Percentiles rank a stretch among this genome's conserved stretches.
These are phyloP conservation scores for Naganishia cerealis DNA, from an alignment of 1,284 basidiomycete species.

Conservation along the genomic window DNA sequence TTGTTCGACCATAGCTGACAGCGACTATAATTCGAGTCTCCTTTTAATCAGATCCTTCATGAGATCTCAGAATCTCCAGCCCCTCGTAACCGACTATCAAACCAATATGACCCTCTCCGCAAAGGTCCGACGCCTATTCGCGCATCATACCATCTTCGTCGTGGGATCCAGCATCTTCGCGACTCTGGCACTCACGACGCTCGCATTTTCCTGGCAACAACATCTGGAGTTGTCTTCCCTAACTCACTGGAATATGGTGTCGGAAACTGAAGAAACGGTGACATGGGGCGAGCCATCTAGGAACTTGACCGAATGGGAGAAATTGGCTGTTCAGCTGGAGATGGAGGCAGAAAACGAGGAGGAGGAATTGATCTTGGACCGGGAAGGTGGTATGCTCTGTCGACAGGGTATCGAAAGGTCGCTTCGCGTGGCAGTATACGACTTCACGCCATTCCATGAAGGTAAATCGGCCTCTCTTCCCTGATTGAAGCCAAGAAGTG, in stretches of 20 bases:
- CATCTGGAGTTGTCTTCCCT: neutral
- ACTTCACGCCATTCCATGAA: conserved; percentile 24
- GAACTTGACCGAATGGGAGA: neutral
- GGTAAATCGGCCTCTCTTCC: conserved; percentile 1
- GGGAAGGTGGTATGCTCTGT: conserved; percentile 8
- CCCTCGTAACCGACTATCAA: neutral
- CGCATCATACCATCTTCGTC: neutral
- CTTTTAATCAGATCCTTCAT: too few relatives aligned
- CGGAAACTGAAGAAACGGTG: neutral
- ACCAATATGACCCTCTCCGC: conserved; percentile 1
- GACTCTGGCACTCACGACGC: neutral
- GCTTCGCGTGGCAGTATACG: conserved; percentile 13
- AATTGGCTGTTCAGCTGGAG: neutral
- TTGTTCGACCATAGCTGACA: too few relatives aligned
- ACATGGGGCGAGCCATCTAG: neutral
- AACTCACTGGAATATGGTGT: neutral
- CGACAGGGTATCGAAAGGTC: conserved; percentile 3
- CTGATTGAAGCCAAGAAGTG: neutral
- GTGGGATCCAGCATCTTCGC: conserved; percentile 1
- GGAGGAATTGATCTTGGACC: conserved; percentile 1
- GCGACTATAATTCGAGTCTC: too few relatives aligned
- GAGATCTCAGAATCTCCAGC: too few relatives aligned
- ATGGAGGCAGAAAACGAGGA: neutral
- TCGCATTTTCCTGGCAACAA: neutral
- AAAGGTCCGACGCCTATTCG: neutral